Conservation (phyloP, 441 rosid genomes). For the Syzygium syzygioides region DNA sequence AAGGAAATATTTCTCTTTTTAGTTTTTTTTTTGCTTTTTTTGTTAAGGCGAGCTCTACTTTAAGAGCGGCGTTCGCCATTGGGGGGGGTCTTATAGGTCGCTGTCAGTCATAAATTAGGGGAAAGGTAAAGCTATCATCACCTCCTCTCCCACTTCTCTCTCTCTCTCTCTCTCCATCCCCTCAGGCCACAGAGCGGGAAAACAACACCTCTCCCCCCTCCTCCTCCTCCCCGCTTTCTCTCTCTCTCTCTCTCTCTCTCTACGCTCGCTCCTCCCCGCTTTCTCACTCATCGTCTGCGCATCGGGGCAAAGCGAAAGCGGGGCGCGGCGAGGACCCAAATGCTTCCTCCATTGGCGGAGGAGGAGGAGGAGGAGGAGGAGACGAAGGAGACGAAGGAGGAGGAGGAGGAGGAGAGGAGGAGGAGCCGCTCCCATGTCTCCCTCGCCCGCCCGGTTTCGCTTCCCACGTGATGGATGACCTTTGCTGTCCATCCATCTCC, state of each 20-base stretch:
- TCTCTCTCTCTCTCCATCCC: conserved; percentile 2
- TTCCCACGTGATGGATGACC: neutral
- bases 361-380: too few species aligned
- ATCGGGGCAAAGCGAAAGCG: neutral
- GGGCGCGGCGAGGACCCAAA: neutral
- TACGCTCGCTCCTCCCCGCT: neutral
- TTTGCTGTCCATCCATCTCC: neutral
- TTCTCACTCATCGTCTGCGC: neutral
- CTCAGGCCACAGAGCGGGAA: conserved; percentile 32
- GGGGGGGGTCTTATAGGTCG: conserved; percentile 26
- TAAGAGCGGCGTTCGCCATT: too few species aligned
- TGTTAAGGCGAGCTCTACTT: too few species aligned
- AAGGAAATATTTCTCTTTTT: neutral
- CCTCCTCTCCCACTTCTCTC: neutral
- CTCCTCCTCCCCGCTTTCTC: neutral
- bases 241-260: neutral
- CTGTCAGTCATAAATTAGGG: conserved; percentile 41
- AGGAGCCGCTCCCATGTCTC: neutral
- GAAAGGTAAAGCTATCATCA: conserved; percentile 16
- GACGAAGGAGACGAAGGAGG: too few species aligned
- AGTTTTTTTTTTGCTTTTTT: too few species aligned
- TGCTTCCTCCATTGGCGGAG: neutral
- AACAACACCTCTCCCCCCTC: conserved; percentile 8
- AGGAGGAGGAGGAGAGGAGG: too few species aligned
- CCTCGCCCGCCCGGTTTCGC: neutral